These are phyloP conservation scores for Paratinospora sagittata DNA, from an alignment of 164 flowering plant species.

Conservation along the genomic window DNA sequence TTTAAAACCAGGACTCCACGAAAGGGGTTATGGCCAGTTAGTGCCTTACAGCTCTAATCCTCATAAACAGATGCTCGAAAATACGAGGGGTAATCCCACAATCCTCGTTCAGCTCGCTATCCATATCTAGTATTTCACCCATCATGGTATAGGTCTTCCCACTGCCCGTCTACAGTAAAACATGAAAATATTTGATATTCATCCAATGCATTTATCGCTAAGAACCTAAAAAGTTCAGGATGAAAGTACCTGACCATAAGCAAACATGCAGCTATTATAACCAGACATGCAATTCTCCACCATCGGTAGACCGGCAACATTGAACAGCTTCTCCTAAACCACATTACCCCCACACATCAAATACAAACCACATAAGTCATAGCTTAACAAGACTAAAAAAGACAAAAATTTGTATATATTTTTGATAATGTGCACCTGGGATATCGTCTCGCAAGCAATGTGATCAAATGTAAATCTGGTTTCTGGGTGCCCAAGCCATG, in stretches of 20 bases:
- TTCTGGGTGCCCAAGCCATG: slow-evolving; percentile 94
- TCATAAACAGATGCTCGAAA: slow-evolving; percentile 66
- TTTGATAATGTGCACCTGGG: slow-evolving; percentile 48
- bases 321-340: slow-evolving; percentile 70
- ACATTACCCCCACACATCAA: background rate
- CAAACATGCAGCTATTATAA: slow-evolving; percentile 93
- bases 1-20: background rate
- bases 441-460: slow-evolving; percentile 65
- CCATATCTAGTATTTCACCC: slow-evolving; percentile 65
- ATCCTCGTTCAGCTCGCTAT: slow-evolving; percentile 43
- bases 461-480: slow-evolving; percentile 89
- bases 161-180: slow-evolving; percentile 81
- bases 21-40: background rate
- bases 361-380: background rate
- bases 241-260: slow-evolving; percentile 81
- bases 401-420: background rate
- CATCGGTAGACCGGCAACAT: slow-evolving; percentile 79
- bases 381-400: background rate
- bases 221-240: slow-evolving; percentile 1
- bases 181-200: slow-evolving; percentile 4
- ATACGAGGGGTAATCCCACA: slow-evolving; percentile 87
- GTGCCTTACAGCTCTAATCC: slow-evolving; percentile 47
- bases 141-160: slow-evolving; percentile 96
- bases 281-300: slow-evolving; percentile 98
- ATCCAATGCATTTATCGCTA: background rate